Evolutionary conservation across 495 filamentous ascomycete genomes (phyloP), one percentile per base, ranked within the genome.

Genomic region (Oleoguttula mirabilis): DNA sequence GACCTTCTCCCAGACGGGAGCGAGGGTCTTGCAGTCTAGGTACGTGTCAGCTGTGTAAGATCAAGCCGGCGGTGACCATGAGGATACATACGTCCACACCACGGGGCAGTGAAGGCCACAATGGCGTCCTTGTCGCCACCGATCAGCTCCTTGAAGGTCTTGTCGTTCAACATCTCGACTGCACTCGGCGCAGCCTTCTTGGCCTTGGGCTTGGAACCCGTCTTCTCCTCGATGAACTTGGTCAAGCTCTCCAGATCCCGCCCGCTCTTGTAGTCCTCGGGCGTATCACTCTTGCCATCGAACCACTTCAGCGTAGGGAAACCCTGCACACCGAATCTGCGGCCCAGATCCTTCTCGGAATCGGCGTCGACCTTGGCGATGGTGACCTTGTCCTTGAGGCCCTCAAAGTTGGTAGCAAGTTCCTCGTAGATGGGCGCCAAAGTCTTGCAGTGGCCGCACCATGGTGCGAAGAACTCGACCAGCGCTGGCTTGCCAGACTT

Each of bases 361-460:
- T 98, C 90, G 32, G 87, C 90, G 58, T 98, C 86, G 55, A 98
- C 90, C 68, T 96, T 96, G 51, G 76, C 90, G 55, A 98, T 84
- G 55, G 73, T 76, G 21, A 98, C 76, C 58, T 88, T 85, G 62
- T 92, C 79, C 51, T 79, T 75, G 50, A 77, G 75, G 48, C 71
- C 76, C 28, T 77, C 75, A 59, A 83, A 87, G 38, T 65, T 66
- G 24, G 70, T 61, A 38, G 77, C 88, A n/a, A 98, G 76, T 62
- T 98, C 82, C 61, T 98, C 90, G 62, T 90, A 98, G 40, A 90
- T 67, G 30, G 90, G 90, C 16, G 88, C 92, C 8, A 98, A 82
- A 47, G 66, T 94, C 71, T 96, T 96, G 82, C 90, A 98, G 73
- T 98, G 85, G 34, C 92, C 92, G 63, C 92, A 98, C 90, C 90